Percentiles rank a stretch among this genome's conserved stretches.
Evolutionary conservation across 2,329 filamentous ascomycete genomes (phyloP).

Genomic region (Paecilomyces niveus): DNA sequence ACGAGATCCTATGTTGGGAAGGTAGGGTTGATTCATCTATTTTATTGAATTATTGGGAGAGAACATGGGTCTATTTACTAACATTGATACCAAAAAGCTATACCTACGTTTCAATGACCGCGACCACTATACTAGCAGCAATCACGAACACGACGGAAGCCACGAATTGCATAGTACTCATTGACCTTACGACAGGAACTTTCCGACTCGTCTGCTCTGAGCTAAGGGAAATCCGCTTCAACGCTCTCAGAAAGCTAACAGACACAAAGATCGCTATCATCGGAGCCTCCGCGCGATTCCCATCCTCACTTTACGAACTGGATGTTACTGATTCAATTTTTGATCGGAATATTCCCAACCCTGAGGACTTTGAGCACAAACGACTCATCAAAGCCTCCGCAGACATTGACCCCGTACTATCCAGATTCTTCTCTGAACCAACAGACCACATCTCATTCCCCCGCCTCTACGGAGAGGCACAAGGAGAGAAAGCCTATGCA

Average conservation of each 20-base stretch:
- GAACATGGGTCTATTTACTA: background rate
- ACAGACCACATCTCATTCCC: conserved; percentile 33
- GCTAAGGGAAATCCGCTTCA: conserved; percentile 27
- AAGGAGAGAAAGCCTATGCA: conserved; percentile 30
- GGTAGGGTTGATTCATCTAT: conserved; percentile 4
- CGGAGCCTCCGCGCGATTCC: conserved; percentile 12
- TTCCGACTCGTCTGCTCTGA: conserved; percentile 24
- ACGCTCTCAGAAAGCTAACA: conserved; percentile 29
- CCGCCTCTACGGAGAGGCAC: conserved; percentile 18
- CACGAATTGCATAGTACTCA: conserved; percentile 27
- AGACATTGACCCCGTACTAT: conserved; percentile 3
- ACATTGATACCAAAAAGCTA: background rate
- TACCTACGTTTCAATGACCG: conserved; percentile 33
- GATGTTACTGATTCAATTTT: conserved; percentile 1
- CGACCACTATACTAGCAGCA: conserved; percentile 28
- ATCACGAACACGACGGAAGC: conserved; percentile 28
- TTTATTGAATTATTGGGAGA: background rate
- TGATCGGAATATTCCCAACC: background rate
- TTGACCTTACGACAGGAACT: conserved; percentile 28
- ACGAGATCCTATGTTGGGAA: conserved; percentile 24
- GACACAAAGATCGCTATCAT: conserved; percentile 33
- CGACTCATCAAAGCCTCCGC: background rate
- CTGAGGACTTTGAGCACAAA: background rate
- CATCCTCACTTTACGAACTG: conserved; percentile 1
- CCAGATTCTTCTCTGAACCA: conserved; percentile 28